Percentiles rank a stretch among this genome's conserved stretches.
Evolutionary conservation across 2,329 filamentous ascomycete genomes (phyloP).

Genomic region (Hysterium pulicare): DNA sequence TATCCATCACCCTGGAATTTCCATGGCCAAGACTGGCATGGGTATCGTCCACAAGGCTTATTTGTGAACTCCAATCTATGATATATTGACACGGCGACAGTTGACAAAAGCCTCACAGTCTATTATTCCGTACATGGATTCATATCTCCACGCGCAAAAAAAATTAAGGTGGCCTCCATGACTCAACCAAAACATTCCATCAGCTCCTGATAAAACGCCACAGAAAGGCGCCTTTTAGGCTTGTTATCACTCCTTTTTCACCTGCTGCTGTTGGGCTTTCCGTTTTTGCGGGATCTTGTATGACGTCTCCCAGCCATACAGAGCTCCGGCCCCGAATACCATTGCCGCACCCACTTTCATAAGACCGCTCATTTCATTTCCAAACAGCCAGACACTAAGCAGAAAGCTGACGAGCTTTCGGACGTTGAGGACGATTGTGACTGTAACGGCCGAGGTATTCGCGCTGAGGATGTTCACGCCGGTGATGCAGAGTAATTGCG

Average conservation of each 20-base stretch:
- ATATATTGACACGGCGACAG: too few relatives aligned
- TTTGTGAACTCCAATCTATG: too few relatives aligned
- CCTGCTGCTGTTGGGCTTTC: conserved; percentile 25
- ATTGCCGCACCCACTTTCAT: conserved; percentile 78
- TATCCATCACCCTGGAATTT: too few relatives aligned
- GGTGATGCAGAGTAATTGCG: conserved; percentile 91
- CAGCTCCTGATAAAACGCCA: too few relatives aligned
- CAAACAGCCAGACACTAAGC: conserved; percentile 91
- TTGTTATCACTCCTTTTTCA: conserved; percentile 26
- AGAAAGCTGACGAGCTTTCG: conserved; percentile 89
- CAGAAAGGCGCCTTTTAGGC: too few relatives aligned
- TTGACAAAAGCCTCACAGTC: too few relatives aligned
- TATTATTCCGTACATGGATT: too few relatives aligned
- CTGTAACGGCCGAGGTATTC: conserved; percentile 83
- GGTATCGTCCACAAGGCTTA: too few relatives aligned
- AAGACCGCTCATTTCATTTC: conserved; percentile 71
- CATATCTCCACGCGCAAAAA: too few relatives aligned
- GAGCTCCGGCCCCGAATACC: conserved; percentile 84
- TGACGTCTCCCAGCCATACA: conserved; percentile 76
- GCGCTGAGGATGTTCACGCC: conserved; percentile 93
- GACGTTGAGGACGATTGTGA: conserved; percentile 94
- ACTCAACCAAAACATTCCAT: too few relatives aligned
- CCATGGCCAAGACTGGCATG: too few relatives aligned
- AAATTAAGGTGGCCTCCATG: too few relatives aligned
- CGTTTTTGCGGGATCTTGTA: conserved; percentile 43